phyloP scores from a whole-genome alignment of 2,329 filamentous ascomycete genomes.

The Apiospora koreana region DNA sequence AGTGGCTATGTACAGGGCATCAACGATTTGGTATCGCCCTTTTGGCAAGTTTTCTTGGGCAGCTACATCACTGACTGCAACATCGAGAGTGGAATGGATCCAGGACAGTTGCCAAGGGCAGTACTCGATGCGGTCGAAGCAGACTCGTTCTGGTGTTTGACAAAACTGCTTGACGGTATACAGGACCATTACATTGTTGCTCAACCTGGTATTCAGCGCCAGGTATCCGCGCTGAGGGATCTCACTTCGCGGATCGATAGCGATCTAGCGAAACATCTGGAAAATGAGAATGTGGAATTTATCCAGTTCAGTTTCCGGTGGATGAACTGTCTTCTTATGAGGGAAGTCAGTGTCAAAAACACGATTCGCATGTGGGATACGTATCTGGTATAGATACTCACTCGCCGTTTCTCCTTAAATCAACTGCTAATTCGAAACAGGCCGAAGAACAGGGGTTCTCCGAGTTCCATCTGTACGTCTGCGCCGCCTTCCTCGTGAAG shows the following conservation, averaged over 20 bases:
- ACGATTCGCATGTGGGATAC: constrained; percentile 99
- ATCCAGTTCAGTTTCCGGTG: constrained; percentile 99
- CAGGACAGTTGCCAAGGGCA: constrained; percentile 84
- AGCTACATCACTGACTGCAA: constrained; percentile 94
- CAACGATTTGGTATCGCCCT: constrained; percentile 95
- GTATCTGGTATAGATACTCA: constrained; percentile 71
- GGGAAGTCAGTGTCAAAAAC: constrained; percentile 93
- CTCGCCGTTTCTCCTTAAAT: neutral
- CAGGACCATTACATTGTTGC: constrained; percentile 99
- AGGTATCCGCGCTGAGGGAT: constrained; percentile 86
- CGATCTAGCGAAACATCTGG: constrained; percentile 81
- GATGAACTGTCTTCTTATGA: constrained; percentile 99
- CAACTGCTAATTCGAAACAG: constrained; percentile 46
- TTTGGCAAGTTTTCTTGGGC: constrained; percentile 96
- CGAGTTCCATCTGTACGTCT: constrained; percentile 97
- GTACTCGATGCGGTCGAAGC: constrained; percentile 97
- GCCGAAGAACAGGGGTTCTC: constrained; percentile 98
- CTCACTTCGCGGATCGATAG: constrained; percentile 88
- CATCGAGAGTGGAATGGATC: constrained; percentile 94
- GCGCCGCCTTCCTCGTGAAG: constrained; percentile 95
- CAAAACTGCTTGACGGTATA: constrained; percentile 96
- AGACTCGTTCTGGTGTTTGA: constrained; percentile 97
- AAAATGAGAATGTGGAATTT: constrained; percentile 91
- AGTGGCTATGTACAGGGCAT: constrained; percentile 98
- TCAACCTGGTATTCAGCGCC: constrained; percentile 93